Base-by-base conservation (phyloP, 2,329 filamentous ascomycete species). In the Colletotrichum siamense region DNA sequence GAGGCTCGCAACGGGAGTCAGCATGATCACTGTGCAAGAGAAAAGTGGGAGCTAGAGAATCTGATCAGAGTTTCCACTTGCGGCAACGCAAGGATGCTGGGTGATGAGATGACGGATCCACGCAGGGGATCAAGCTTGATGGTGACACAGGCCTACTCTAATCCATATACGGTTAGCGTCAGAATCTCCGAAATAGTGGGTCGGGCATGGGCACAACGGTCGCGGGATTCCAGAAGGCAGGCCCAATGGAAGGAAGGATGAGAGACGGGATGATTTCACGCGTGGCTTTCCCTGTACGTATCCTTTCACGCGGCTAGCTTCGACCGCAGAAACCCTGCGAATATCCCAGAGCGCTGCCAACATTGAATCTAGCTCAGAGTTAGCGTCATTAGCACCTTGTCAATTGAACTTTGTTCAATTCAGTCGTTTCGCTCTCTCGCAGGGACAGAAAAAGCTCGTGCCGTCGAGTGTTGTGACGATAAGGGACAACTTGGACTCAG, bases 11-110 rank as follows among this genome's bases (percentile, higher is more conserved):
- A 77, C 78, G 78, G 79, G 74, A 77, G 80, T 78, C 77, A 78
- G 79, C 79, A 79, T 79, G 76, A 79, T 79, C 76, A 79, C 78
- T 79, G 78, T 78, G 73, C 62, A 75, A 73, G 59, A 73, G 77
- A 70, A 73, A 34, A 69, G 44, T 49, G 57, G 64, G 44, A 75
- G 78, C 77, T 69, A 73, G 78, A 64, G 75, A 78, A 77, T 78
- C 62, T 75, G 77, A 78, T 80, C 75, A 82, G 80, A 80, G 81
- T 82, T 83, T 81, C 81, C 80, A 81, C 80, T 78, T 81, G 77
- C 78, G 79, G 81, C 80, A 80, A 80, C 79, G 81, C 78, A 80
- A 77, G 77, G 80, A 80, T 77, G 80, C 81, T 80, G 80, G 77
- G 78, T n/a, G n/a, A n/a, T n/a, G n/a, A 13, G 32, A 34, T 34